Evolutionary conservation across 805 yeast genomes (phyloP).

Genomic region (Zygoascus tannicola): DNA sequence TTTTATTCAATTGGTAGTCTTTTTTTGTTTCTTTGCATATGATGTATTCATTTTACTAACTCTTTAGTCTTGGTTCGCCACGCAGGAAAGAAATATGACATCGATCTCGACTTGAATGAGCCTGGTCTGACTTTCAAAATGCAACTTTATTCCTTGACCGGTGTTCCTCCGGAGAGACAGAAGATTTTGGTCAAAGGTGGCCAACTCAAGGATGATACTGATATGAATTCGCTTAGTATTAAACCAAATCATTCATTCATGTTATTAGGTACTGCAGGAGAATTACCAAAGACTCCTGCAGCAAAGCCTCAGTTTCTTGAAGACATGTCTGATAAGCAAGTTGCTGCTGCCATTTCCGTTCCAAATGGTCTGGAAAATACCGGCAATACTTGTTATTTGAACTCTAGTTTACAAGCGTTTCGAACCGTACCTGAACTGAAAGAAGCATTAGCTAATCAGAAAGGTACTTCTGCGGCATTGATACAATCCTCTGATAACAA

Average conservation of each 20-base stretch:
- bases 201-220: constrained; percentile 65
- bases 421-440: constrained; percentile 41
- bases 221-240: constrained; percentile 42
- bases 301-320: constrained; percentile 54
- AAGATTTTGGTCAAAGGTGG: constrained; percentile 86
- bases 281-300: constrained; percentile 37
- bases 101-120: constrained; percentile 43
- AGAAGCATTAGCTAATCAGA: constrained; percentile 35
- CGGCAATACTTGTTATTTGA: constrained; percentile 73
- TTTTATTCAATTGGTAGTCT: no score
- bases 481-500: constrained; percentile 16
- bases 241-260: constrained; percentile 62
- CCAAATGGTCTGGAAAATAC: constrained; percentile 63
- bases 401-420: constrained; percentile 56
- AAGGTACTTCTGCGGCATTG: constrained; percentile 6
- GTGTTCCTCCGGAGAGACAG: constrained; percentile 82
- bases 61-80: constrained; percentile 43
- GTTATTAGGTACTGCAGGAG: constrained; percentile 89
- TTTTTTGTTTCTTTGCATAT: no score
- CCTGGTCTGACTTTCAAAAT: constrained; percentile 57
- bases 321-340: constrained; percentile 46
- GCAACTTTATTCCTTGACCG: constrained; percentile 62
- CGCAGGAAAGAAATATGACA: constrained; percentile 56
- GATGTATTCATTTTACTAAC: no score
- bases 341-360: constrained; percentile 27